Evolutionary conservation across 345 rosid genomes (phyloP).

Genomic region (Lagerstroemia speciosa): DNA sequence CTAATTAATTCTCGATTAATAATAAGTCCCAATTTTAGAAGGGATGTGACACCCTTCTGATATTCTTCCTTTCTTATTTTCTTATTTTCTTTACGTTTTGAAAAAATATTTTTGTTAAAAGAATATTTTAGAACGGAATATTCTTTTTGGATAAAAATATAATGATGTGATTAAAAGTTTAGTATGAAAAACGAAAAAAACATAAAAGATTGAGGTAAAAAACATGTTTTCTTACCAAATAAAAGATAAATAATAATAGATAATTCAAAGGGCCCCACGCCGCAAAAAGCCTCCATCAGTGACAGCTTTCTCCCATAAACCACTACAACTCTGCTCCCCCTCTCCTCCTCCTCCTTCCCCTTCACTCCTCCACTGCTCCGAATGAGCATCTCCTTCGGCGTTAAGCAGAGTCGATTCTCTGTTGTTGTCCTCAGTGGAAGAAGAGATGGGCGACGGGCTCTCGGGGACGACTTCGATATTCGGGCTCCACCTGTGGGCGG

Average conservation of each 20-base stretch:
- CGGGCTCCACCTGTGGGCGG: slow-evolving; percentile 66
- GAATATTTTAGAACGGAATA: no score
- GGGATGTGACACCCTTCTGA: no score
- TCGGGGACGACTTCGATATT: slow-evolving; percentile 70
- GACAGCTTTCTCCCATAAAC: slow-evolving; percentile 8
- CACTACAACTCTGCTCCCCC: not conserved
- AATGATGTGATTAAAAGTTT: no score
- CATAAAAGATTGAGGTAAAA: no score
- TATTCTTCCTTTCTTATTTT: no score
- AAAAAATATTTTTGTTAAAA: no score
- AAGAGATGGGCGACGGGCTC: slow-evolving; percentile 34
- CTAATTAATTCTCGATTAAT: no score
- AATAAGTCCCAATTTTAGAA: no score
- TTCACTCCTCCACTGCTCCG: not conserved
- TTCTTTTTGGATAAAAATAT: no score
- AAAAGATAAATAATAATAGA: not conserved
- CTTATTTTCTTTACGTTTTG: no score
- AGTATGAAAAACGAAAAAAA: no score
- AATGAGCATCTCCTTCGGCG: not conserved
- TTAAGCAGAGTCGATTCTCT: not conserved
- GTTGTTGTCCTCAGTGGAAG: not conserved
- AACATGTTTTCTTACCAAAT: no score
- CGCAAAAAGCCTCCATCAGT: slow-evolving; percentile 9
- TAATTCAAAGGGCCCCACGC: not conserved
- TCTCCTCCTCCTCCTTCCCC: not conserved